Evolutionary conservation across 305 asterid species (phyloP).

Genomic region (Fraxinus baroniana): DNA sequence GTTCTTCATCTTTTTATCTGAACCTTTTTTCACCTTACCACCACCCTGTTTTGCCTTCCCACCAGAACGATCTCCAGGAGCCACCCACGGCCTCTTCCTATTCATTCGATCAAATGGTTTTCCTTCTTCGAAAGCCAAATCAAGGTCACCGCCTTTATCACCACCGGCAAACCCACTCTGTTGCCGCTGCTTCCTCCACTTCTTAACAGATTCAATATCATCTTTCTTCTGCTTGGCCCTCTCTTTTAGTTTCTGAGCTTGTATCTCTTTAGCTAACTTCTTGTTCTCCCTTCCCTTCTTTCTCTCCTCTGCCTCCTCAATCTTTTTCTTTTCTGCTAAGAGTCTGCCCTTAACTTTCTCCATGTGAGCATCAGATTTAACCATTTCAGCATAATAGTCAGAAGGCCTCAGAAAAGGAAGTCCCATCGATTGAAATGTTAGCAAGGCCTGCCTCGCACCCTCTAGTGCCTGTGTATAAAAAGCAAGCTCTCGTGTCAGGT

Average conservation of each 20-base stretch:
- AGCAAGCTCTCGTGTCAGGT: slow-evolving; percentile 67
- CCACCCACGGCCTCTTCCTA: slow-evolving; percentile 70
- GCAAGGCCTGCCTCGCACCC: slow-evolving; percentile 58
- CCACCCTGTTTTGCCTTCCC: slow-evolving; percentile 49
- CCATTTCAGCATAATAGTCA: slow-evolving; percentile 91
- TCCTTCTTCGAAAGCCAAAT: slow-evolving; percentile 70
- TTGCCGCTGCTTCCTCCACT: slow-evolving; percentile 89
- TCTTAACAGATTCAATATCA: slow-evolving; percentile 81
- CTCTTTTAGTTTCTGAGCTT: slow-evolving; percentile 71
- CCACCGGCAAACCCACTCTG: slow-evolving; percentile 56
- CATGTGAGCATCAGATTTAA: slow-evolving; percentile 79
- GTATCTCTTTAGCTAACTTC: slow-evolving; percentile 79
- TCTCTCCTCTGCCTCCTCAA: slow-evolving; percentile 87
- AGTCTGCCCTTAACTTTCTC: slow-evolving; percentile 84
- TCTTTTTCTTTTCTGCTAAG: slow-evolving; percentile 67
- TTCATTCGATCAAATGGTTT: slow-evolving; percentile 56
- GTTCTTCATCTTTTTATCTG: slow-evolving; percentile 31
- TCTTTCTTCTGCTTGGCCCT: slow-evolving; percentile 84
- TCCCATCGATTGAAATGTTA: slow-evolving; percentile 53
- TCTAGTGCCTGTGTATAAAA: slow-evolving; percentile 81
- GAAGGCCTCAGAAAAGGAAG: slow-evolving; percentile 68
- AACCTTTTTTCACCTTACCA: slow-evolving; percentile 52
- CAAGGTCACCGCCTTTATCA: slow-evolving; percentile 50
- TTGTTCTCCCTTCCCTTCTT: slow-evolving; percentile 79
- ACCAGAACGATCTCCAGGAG: slow-evolving; percentile 84